Percentiles rank a stretch among this genome's conserved stretches.
Conservation (phyloP, 2,329 filamentous ascomycete genomes). For the Pseudogymnoascus sp. region DNA sequence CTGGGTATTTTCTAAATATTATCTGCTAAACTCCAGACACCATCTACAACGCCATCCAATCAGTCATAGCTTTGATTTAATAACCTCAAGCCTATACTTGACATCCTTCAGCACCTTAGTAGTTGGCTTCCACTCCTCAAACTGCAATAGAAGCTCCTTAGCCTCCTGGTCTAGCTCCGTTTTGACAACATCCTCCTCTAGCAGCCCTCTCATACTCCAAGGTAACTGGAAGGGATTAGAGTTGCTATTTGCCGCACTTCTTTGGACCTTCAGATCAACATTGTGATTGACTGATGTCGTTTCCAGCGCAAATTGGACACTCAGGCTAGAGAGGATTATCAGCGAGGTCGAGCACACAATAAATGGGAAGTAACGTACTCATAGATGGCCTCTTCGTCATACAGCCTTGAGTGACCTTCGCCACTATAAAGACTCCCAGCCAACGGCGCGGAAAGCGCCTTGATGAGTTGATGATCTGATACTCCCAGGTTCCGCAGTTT, state of each 20-base stretch:
- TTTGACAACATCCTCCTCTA: constrained; percentile 88
- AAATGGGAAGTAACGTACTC: constrained; percentile 39
- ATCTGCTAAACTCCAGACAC: not conserved
- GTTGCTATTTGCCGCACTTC: constrained; percentile 40
- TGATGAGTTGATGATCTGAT: constrained; percentile 84
- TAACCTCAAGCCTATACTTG: constrained; percentile 85
- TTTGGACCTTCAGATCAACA: constrained; percentile 42
- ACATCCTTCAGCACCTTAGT: constrained; percentile 93
- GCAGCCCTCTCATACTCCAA: constrained; percentile 87
- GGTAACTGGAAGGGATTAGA: constrained; percentile 84
- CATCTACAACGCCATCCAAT: not conserved
- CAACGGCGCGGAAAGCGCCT: constrained; percentile 79
- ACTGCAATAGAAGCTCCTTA: constrained; percentile 69
- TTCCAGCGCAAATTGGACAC: constrained; percentile 65
- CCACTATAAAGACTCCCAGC: constrained; percentile 87
- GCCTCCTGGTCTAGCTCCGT: constrained; percentile 72
- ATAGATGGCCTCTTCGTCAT: constrained; percentile 83
- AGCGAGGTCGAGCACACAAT: constrained; percentile 8
- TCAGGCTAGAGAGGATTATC: constrained; percentile 40
- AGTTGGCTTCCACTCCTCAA: constrained; percentile 85
- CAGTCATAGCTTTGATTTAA: constrained; percentile 65
- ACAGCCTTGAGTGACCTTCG: constrained; percentile 87
- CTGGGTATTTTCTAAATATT: not conserved
- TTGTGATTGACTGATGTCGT: constrained; percentile 47
- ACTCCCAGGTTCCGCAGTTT: constrained; percentile 91